These are phyloP conservation scores for Claviceps maximensis DNA, from an alignment of 2,329 filamentous ascomycete species.

Conservation along the genomic window DNA sequence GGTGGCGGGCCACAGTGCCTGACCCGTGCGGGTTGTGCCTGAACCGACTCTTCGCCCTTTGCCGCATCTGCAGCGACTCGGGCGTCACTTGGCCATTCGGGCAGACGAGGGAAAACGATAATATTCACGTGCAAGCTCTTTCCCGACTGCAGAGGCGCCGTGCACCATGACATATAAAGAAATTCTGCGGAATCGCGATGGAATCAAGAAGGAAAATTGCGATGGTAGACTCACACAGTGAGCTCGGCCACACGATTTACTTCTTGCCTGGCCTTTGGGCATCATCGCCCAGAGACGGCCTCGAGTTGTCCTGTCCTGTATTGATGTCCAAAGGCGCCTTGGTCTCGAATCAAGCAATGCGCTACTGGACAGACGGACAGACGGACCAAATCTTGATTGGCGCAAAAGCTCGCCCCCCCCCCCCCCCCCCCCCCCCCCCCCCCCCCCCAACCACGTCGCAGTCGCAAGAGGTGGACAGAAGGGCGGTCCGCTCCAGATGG, in stretches of 20 bases:
- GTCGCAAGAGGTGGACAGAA: not conserved
- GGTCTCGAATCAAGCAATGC: slow-evolving; percentile 9
- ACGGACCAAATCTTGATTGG: slow-evolving; percentile 11
- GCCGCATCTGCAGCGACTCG: not conserved
- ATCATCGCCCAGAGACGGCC: slow-evolving; percentile 11
- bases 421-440: no score
- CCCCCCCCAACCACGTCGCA: slow-evolving; percentile 8
- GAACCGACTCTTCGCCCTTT: no score
- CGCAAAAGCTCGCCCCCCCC: slow-evolving; percentile 2
- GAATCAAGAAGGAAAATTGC: not conserved
- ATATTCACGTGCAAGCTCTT: not conserved
- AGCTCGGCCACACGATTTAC: not conserved
- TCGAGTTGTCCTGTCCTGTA: slow-evolving; percentile 8
- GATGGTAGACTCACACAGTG: not conserved
- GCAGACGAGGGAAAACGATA: not conserved
- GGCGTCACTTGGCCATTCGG: no score
- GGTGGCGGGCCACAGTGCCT: no score
- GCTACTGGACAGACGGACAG: not conserved
- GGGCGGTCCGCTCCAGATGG: not conserved
- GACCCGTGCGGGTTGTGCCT: no score
- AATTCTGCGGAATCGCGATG: not conserved
- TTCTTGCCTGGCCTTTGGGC: not conserved
- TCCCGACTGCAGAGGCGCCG: not conserved
- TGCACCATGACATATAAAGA: not conserved
- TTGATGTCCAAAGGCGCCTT: slow-evolving; percentile 14